Evolutionary conservation across 345 rosid genomes (phyloP), one percentile per base, ranked within the genome.

Genomic region (Aquilaria malaccensis): DNA sequence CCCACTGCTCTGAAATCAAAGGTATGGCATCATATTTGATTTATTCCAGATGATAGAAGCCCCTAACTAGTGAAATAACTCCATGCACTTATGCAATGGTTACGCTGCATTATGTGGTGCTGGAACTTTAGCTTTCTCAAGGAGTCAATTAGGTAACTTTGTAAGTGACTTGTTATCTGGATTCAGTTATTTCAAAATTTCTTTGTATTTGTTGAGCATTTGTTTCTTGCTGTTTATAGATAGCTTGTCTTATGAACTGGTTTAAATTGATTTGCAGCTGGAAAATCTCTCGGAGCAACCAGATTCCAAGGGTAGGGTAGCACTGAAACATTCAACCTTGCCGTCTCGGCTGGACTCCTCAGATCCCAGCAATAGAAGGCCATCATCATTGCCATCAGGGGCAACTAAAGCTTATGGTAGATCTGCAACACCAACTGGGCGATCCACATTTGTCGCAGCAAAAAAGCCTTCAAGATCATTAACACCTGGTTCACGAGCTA

Each of bases 391-490:
- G 7, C 7, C 43, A 31, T 88, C 97, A 2, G 68, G 85, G 48
- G 86, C 86, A 49, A 74, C 76, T 30, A 67, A 68, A 47, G 12
- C 54, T 45, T 37, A 37, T 63, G 47, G 53, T 63, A 63, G 67
- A 63, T 31, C 67, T 45, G 60, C 67, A 63, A 55, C 67, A 3
- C 67, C 67, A 43, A 63, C 53, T 31, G 46, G 59, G 6, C 53
- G 67, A 13, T 52, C 58, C n/a, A 69, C 77, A 9, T 63, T 82
- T 45, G 67, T 80, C 57, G 67, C 88, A 56, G 56, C 83, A 61
- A 54, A 75, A 32, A 83, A 80, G 66, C 76, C 88, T 74, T 70
- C 83, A 51, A 86, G 98, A 74, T 78, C 98, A 30, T 83, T 89
- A 51, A 83, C 96, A 10, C 96, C 91, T 46, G 85, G 89, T 57